Base-by-base conservation (phyloP, 495 filamentous ascomycete genomes). In the Daldinia childiae region DNA sequence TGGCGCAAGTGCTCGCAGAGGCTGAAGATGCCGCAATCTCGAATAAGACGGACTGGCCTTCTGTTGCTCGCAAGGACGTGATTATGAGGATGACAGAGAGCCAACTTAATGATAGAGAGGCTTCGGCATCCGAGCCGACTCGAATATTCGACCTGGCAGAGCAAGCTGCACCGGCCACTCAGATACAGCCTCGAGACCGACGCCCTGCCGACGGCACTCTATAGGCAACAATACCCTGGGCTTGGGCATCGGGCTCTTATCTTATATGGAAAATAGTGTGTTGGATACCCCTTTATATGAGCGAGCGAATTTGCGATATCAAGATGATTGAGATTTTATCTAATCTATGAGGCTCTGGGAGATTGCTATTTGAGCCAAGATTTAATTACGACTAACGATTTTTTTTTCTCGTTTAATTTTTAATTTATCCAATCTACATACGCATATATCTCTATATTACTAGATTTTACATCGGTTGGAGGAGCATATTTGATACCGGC, bases 1-100 rank as follows among this genome's bases (percentile, higher is more conserved):
- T 88, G 87, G 86, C 74, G 80, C 45, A 67, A 75, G 67, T 89
- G 87, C 78, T 88, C 7, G 66, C 76, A 7, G 80, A 86, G 66
- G 87, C 87, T 3, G 66, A 78, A 26, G 45, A 64, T n/a, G 81
- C 77, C 26, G 82, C 80, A 11, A 76, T 77, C 38, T 50, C 60
- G 0, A 71, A 69, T 7, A 69, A 81, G 2, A 61, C 62, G 17
- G 36, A 64, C 0, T 89, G 86, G 86, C 64, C 76, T n/a, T 77
- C 85, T n/a, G 86, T 87, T 11, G 78, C 43, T 24, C 74, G 82
- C 36, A 84, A 84, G 76, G 78, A 85, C 66, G 79, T 72, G 30
- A 85, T 85, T 38, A 84, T 86, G 83, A 78, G 74, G 63, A 72
- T 77, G 75, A 27, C 24, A 1, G 76, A 78, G 12, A 66, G 57